A percentile compares a stretch with the other conserved stretches of the same genome.
phyloP scores from a whole-genome alignment of 2,329 filamentous ascomycete species.

The Trichophyton simii region DNA sequence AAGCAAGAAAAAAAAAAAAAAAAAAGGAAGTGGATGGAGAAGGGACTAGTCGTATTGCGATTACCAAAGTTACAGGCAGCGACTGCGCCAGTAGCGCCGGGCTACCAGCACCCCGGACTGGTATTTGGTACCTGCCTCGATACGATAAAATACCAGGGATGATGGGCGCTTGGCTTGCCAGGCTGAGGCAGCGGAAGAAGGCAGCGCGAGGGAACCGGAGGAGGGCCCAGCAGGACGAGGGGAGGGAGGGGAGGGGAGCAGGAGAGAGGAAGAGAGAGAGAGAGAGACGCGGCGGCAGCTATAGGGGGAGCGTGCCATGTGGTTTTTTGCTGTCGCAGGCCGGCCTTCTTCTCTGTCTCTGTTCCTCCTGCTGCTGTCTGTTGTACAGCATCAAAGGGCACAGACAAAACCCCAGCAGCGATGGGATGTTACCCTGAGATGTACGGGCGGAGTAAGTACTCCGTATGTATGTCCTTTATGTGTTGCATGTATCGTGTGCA shows the following conservation, averaged over 20 bases:
- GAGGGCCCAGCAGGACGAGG: too few relatives aligned
- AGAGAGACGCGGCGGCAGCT: not conserved
- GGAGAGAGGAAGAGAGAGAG: too few relatives aligned
- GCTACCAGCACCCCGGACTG: not conserved
- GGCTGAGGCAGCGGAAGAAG: not conserved
- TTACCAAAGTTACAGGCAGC: not conserved
- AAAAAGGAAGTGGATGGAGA: conserved; percentile 2
- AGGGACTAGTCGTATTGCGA: not conserved
- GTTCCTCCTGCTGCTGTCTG: not conserved
- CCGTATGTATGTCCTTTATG: not conserved
- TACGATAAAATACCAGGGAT: not conserved
- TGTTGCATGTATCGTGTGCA: too few relatives aligned
- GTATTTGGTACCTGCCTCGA: conserved; percentile 2
- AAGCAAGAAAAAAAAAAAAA: not conserved
- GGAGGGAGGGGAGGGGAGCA: too few relatives aligned
- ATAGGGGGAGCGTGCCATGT: not conserved
- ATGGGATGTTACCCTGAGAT: too few relatives aligned
- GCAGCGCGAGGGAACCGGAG: not conserved
- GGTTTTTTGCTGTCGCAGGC: not conserved
- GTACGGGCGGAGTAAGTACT: not conserved
- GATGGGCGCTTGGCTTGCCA: not conserved
- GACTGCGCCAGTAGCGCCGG: not conserved
- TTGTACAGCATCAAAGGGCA: not conserved
- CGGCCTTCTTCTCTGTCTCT: too few relatives aligned
- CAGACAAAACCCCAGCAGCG: not conserved